Percentiles rank a stretch among this genome's conserved stretches.
Conservation (phyloP, 176 grass and related monocot species). For the Phoenix roebelenii region DNA sequence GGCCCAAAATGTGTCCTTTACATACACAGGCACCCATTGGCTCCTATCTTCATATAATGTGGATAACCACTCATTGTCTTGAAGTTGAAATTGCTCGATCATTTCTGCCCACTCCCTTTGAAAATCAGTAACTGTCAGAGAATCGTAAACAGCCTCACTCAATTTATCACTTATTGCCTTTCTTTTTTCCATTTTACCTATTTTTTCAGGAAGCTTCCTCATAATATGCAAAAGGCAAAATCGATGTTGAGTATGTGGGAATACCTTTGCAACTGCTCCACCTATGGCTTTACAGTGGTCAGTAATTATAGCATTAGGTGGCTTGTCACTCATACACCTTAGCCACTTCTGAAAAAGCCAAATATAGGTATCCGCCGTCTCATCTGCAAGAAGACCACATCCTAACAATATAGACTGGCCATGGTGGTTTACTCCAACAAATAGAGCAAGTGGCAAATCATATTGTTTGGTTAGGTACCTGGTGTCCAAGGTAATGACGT, state of each 20-base stretch:
- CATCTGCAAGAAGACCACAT: conserved; percentile 6
- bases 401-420: conserved; percentile 11
- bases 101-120: conserved; percentile 3
- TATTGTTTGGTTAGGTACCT: background rate
- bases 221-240: conserved; percentile 7
- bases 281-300: background rate
- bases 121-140: conserved; percentile 3
- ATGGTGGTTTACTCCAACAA: conserved; percentile 7
- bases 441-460: conserved; percentile 5
- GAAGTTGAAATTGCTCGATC: background rate
- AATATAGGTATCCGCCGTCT: background rate
- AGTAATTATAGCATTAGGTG: conserved; percentile 5
- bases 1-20: background rate
- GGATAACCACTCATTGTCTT: conserved; percentile 4
- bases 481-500: no score
- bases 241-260: conserved; percentile 2
- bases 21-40: conserved; percentile 6
- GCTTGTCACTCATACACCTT: conserved; percentile 6
- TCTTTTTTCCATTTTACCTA: background rate
- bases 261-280: background rate
- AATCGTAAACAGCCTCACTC: background rate
- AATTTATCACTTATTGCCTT: conserved; percentile 3
- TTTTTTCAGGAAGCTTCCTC: conserved; percentile 6
- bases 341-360: conserved; percentile 5
- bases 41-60: conserved; percentile 4